phyloP scores from a whole-genome alignment of 2,329 filamentous ascomycete species.

The Colletotrichum plurivorum region DNA sequence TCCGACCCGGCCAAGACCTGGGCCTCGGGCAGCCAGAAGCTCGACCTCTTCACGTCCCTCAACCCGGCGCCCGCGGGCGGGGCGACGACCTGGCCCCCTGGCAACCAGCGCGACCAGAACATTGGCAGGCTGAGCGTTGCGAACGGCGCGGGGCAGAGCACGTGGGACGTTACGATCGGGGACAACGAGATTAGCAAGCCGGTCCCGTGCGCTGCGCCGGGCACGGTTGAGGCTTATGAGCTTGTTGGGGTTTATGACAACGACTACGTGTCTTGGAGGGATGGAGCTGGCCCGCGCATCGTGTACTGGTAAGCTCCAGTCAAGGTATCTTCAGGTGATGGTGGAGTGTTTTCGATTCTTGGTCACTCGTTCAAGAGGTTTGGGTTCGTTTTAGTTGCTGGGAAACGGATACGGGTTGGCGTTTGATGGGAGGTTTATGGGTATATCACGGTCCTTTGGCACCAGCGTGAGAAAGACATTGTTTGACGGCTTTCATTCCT shows the following conservation, averaged over 20 bases:
- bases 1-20: conserved; percentile 39
- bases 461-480: not conserved
- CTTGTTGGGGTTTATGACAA: conserved; percentile 39
- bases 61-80: conserved; percentile 43
- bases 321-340: not conserved
- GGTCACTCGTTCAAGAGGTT: conserved; percentile 1
- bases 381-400: not conserved
- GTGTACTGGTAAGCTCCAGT: conserved; percentile 23
- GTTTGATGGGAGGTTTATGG: not conserved
- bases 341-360: conserved; percentile 1
- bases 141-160: conserved; percentile 17
- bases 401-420: not conserved
- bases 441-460: conserved; percentile 2
- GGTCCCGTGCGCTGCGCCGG: conserved; percentile 31
- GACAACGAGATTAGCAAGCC: too few species aligned
- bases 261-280: conserved; percentile 36
- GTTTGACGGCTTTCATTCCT: not conserved
- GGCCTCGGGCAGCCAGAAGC: conserved; percentile 43
- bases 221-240: conserved; percentile 39
- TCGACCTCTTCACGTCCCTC: conserved; percentile 47
- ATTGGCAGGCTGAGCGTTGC: conserved; percentile 33
- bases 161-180: conserved; percentile 40
- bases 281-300: conserved; percentile 32
- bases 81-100: conserved; percentile 43
- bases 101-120: conserved; percentile 46